Evolutionary conservation across 2,329 filamentous ascomycete genomes (phyloP), one percentile per base, ranked within the genome.

Genomic region (Phoma sp.): DNA sequence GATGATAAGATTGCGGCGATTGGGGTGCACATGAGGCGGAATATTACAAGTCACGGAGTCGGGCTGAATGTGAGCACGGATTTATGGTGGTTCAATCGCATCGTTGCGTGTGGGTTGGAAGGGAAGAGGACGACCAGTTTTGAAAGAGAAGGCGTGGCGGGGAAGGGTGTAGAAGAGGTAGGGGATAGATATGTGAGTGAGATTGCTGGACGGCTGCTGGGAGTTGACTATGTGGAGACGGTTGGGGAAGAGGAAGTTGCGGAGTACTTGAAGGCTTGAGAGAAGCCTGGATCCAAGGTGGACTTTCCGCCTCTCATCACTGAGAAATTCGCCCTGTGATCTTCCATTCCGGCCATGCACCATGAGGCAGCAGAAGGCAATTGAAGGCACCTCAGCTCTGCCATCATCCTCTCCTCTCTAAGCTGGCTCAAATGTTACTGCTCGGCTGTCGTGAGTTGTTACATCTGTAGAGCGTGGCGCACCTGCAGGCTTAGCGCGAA

Each of bases 91-190:
- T 88, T 84, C 67, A 79, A 83, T 23, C 82, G 93, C 58, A 96
- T 98, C 72, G 87, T 93, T n/a, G 89, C 92, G 11, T 98, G 93
- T 79, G 95, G 95, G 0, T 75, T 98, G 35, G 86, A 88, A 57
- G 93, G 89, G 23, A 90, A 89, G 77, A 80, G 83, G 56, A 88
- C 90, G 47, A 96, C 91, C n/a, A 93, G 85, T 71, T 81, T 96
- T 54, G 78, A 80, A 59, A 79, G 77, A 35, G 82, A 89, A 72
- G 77, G 78, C 0, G 73, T 77, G 4, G 38, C 44, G 9, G 73
- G 66, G 1, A 58, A 60, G 30, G 62, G 55, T 25, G 74, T 80
- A 2, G 71, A 75, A 44, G 66, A 71, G 35, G 78, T 78, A 11
- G 78, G 69, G 10, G 55, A 55, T 2, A 61, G 60, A 4, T 80